Base-by-base conservation (phyloP, 495 filamentous ascomycete genomes). In the Chaetomium fimeti region DNA sequence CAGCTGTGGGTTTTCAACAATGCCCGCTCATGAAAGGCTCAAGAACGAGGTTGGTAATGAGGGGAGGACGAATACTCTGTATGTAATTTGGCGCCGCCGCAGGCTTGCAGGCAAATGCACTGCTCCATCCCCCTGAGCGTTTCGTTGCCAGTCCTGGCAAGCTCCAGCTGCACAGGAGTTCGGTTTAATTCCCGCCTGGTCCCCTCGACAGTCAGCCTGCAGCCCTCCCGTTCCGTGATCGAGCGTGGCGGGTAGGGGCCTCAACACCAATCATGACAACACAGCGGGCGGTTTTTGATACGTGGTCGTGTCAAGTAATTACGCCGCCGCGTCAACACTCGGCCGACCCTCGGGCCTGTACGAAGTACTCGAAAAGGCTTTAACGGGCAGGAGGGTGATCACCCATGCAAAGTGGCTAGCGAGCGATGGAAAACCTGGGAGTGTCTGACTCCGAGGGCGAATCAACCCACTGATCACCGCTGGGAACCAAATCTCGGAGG, bases 391-490 rank as follows among this genome's bases (percentile, higher is more conserved):
- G 36, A 56, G 12, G 62, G 32, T 22, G 45, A 65, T 58, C 47
- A 11, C 45, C 36, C 55, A 49, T 43, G 45, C 32, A 49, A n/a
- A 11, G 18, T 25, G 52, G 28, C 2, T 18, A 15, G 52, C 6
- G 5, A 32, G 45, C 45, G 32, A 18, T 9, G 25, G 25, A 25
- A 65, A 60, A 20, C 61, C 53, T 40, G 54, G 40, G 60, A 54
- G 32, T 11, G 32, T 25, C 49, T 52, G 49, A 24, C 24, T 15
- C 51, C 27, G 27, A 54, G 18, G 51, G 12, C 52, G 32, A 57
- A 48, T 51, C 25, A 29, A 52, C 2, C 53, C 28, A 54, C 42
- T 57, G 61, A 63, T 63, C 61, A 18, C 36, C 45, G 27, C 20
- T 8, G 45, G 9, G 48, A 51, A 51, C 48, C 48, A 15, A 27